Evolutionary conservation across 805 yeast genomes (phyloP).

Genomic region (Hanseniaspora taiwanica): DNA sequence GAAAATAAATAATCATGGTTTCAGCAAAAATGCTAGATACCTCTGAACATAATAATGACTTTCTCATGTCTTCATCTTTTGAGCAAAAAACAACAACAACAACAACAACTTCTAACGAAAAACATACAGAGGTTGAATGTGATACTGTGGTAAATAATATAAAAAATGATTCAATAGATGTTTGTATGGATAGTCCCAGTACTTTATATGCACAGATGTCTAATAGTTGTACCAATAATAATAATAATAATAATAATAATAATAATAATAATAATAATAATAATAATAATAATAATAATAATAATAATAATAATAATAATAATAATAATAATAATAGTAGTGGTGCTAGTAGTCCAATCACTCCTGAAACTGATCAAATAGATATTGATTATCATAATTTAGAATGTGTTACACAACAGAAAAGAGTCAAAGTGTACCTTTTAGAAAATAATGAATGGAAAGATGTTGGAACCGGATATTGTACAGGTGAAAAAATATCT

Average conservation of each 20-base stretch:
- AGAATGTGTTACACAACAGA: constrained; percentile 29
- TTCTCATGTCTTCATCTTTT: too few species aligned
- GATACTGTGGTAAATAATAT: too few species aligned
- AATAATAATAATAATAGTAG: neutral
- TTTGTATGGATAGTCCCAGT: neutral
- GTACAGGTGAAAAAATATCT: constrained; percentile 48
- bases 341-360: constrained; percentile 2
- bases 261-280: neutral
- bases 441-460: constrained; percentile 75
- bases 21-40: too few species aligned
- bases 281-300: neutral
- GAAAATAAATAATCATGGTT: too few species aligned
- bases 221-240: too few species aligned
- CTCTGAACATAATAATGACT: too few species aligned
- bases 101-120: too few species aligned
- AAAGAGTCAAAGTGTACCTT: constrained; percentile 85
- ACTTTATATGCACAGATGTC: neutral
- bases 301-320: neutral
- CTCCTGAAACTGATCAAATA: constrained; percentile 7
- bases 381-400: constrained; percentile 2
- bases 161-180: too few species aligned
- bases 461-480: constrained; percentile 87
- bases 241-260: neutral
- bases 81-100: too few species aligned
- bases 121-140: too few species aligned